Percentiles rank a stretch among this genome's conserved stretches.
These are phyloP conservation scores for Chalaropsis ovoidea DNA, from an alignment of 2,329 filamentous ascomycete species.

Conservation along the genomic window DNA sequence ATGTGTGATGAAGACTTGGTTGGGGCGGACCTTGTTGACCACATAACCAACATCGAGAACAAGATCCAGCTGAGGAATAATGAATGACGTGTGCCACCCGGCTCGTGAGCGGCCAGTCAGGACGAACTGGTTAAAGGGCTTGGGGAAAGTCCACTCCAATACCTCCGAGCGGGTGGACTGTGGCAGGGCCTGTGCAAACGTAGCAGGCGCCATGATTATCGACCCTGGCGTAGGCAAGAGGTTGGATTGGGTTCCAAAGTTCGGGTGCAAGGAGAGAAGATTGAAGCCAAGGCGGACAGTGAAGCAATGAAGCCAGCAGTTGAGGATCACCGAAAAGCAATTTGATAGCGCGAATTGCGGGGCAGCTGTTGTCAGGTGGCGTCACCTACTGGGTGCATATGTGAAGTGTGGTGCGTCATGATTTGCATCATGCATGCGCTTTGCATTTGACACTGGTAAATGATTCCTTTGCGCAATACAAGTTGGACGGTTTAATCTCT, in stretches of 20 bases:
- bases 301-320: neutral
- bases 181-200: slow-evolving; percentile 38
- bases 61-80: slow-evolving; percentile 42
- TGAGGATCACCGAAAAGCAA: neutral
- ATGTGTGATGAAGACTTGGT: slow-evolving; percentile 43
- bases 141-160: slow-evolving; percentile 39
- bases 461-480: neutral
- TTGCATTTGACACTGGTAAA: neutral
- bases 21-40: slow-evolving; percentile 39
- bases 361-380: neutral
- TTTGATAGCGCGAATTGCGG: neutral
- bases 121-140: slow-evolving; percentile 35
- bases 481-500: neutral
- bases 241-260: neutral
- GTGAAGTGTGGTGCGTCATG: too few relatives aligned
- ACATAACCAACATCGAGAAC: slow-evolving; percentile 41
- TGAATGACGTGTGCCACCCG: slow-evolving; percentile 44
- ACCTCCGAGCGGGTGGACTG: slow-evolving; percentile 38
- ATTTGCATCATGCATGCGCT: neutral
- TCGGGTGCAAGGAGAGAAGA: neutral
- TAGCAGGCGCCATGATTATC: slow-evolving; percentile 22
- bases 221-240: neutral
- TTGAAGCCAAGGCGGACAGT: too few relatives aligned
- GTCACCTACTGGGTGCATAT: too few relatives aligned
- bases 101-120: slow-evolving; percentile 41